Evolutionary conservation across 805 yeast genomes (phyloP).

Genomic region (Grigorovia transvaalensis): DNA sequence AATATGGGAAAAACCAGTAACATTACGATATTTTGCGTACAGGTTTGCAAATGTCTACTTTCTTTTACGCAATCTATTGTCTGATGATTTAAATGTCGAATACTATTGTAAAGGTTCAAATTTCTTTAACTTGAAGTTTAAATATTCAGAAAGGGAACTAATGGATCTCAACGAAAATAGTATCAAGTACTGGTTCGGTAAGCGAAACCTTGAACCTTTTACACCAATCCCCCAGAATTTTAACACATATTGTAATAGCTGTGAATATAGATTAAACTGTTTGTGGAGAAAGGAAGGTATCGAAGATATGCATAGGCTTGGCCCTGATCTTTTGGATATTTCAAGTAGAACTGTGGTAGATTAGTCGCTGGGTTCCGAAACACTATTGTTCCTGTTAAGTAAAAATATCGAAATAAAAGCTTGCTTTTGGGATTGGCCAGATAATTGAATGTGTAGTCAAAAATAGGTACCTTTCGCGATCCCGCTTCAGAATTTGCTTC

Average conservation of each 20-base stretch:
- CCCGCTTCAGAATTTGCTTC: too few relatives aligned
- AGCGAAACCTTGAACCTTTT: slow-evolving; percentile 38
- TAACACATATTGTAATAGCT: slow-evolving; percentile 38
- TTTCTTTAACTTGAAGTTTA: slow-evolving; percentile 34
- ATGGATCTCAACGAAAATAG: slow-evolving; percentile 27
- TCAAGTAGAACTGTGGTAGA: neutral
- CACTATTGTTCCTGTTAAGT: too few relatives aligned
- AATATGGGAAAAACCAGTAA: slow-evolving; percentile 44
- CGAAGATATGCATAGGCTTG: slow-evolving; percentile 11
- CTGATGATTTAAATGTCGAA: slow-evolving; percentile 36
- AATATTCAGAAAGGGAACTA: slow-evolving; percentile 29
- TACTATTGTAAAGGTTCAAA: slow-evolving; percentile 39
- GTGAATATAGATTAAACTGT: slow-evolving; percentile 42
- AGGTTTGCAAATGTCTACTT: slow-evolving; percentile 39
- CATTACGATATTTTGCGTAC: slow-evolving; percentile 46
- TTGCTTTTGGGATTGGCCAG: too few relatives aligned
- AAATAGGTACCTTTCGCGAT: too few relatives aligned
- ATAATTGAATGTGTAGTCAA: too few relatives aligned
- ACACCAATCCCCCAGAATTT: slow-evolving; percentile 28
- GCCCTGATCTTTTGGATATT: slow-evolving; percentile 2
- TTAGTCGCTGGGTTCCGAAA: too few relatives aligned
- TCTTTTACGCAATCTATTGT: slow-evolving; percentile 23
- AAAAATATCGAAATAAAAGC: too few relatives aligned
- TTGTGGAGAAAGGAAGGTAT: slow-evolving; percentile 28
- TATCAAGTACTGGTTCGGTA: slow-evolving; percentile 49